Conservation (phyloP, 2,329 filamentous ascomycete genomes). For the Beauveria rudraprayagi region DNA sequence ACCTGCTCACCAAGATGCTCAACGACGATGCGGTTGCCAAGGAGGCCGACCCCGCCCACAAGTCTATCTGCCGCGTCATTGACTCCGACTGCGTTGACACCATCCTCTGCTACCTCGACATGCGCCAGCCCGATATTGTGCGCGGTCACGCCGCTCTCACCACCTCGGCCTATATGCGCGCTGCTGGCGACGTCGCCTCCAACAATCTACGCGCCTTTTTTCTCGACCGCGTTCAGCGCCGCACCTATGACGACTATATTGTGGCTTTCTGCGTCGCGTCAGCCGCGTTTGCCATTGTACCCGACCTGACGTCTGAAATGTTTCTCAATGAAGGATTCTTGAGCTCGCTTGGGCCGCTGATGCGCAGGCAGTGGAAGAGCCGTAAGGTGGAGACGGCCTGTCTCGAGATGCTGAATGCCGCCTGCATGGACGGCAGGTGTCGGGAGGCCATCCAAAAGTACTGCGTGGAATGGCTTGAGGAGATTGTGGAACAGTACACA, state of each 20-base stretch:
- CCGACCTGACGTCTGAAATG: constrained; percentile 63
- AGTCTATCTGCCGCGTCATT: constrained; percentile 52
- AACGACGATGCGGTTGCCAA: constrained; percentile 44
- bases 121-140: constrained; percentile 65
- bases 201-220: constrained; percentile 68
- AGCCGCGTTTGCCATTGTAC: constrained; percentile 77
- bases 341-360: constrained; percentile 63
- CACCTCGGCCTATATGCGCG: constrained; percentile 75
- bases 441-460: constrained; percentile 78
- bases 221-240: constrained; percentile 59
- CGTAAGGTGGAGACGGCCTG: constrained; percentile 78
- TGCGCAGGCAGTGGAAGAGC: constrained; percentile 75
- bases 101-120: constrained; percentile 77
- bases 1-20: constrained; percentile 51
- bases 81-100: constrained; percentile 75
- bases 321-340: constrained; percentile 89
- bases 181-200: constrained; percentile 62
- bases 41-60: constrained; percentile 32
- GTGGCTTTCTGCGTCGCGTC: constrained; percentile 90
- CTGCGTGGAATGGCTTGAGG: constrained; percentile 79
- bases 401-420: constrained; percentile 82
- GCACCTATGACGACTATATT: constrained; percentile 81
- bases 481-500: constrained; percentile 67
- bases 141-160: constrained; percentile 76
- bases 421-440: constrained; percentile 77